Evolutionary conservation across 805 yeast species (phyloP), one percentile per base, ranked within the genome.

Genomic region (Starmerella powellii): DNA sequence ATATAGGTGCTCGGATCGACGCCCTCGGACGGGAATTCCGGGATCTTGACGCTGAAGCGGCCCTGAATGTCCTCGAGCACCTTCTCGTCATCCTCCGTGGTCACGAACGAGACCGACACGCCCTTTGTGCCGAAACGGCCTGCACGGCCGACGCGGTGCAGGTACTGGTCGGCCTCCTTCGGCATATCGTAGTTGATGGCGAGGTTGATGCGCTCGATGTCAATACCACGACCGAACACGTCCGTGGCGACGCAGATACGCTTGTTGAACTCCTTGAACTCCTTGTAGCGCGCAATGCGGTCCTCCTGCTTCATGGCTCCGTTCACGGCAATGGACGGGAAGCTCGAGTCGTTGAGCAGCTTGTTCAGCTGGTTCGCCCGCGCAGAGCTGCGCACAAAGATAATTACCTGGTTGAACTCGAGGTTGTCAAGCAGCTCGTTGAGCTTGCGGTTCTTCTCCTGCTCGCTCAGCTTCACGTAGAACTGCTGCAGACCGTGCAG

Each of bases 91-190:
- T 78, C 88, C 57, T 77, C 81, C 45, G 78, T 72, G 33, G 91
- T 72, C 42, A 91, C 91, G 52, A 88, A 83, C 32, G 95, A 84
- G 45, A 91, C 74, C 41, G 96, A 94, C 57, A 91, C 77, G 70
- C 98, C 98, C 71, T 88, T 88, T 62, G 98, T 88, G 72, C 98
- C 98, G 59, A 88, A 88, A 75, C 98, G 87, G 69, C 98, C 98
- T 55, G 98, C 98, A 77, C 98, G 86, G 62, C 98, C 98, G 50
- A 88, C 98, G 72, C 98, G 85, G 72, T 88, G 98, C 63, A 88
- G 76, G 68, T 91, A 88, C 67, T 91, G 96, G 66, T 88, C 97
- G 51, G 97, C 95, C 70, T 87, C 96, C 52, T 66, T 71, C 56
- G 98, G 95, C 71, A 88, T 70, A 67, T 88, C 98, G 67, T 88